phyloP scores from a whole-genome alignment of 2,329 filamentous ascomycete species.

The Xylariaceae sp. region DNA sequence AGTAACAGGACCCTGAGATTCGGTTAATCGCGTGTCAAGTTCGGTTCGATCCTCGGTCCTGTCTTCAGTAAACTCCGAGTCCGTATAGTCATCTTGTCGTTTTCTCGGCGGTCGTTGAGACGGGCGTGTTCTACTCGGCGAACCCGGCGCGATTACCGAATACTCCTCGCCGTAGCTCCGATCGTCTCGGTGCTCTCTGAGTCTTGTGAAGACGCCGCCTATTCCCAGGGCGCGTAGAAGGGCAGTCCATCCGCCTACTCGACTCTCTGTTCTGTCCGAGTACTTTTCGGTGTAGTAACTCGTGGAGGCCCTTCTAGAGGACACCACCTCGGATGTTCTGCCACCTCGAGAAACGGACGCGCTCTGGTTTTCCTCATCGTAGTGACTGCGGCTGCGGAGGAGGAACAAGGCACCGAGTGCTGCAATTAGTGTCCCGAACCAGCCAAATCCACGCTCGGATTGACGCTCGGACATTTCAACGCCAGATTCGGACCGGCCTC shows the following conservation, averaged over 20 bases:
- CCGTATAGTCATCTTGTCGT: constrained; percentile 32
- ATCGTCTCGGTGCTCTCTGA: constrained; percentile 49
- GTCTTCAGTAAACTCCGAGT: constrained; percentile 46
- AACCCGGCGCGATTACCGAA: constrained; percentile 58
- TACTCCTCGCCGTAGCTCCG: constrained; percentile 52
- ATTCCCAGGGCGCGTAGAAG: constrained; percentile 59
- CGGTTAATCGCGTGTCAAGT: constrained; percentile 37
- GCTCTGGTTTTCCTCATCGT: constrained; percentile 37
- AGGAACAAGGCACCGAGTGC: constrained; percentile 47
- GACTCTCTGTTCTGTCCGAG: constrained; percentile 43
- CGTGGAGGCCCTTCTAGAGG: constrained; percentile 48
- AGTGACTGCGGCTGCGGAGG: constrained; percentile 41
- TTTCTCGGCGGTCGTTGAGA: constrained; percentile 30
- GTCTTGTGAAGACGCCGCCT: constrained; percentile 54
- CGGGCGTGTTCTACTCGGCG: constrained; percentile 44
- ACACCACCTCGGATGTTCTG: constrained; percentile 43
- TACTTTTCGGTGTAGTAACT: constrained; percentile 66
- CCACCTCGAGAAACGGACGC: constrained; percentile 34
- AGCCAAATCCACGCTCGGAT: constrained; percentile 41
- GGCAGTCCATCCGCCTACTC: constrained; percentile 47
- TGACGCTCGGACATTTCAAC: constrained; percentile 28
- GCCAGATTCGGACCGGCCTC: constrained; percentile 49
- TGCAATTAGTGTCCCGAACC: constrained; percentile 50
- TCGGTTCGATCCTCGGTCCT: constrained; percentile 31
- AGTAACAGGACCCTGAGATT: constrained; percentile 39